These are phyloP conservation scores for Alopecurus myosuroides DNA, from an alignment of 176 grass and related monocot genomes.

Conservation along the genomic window DNA sequence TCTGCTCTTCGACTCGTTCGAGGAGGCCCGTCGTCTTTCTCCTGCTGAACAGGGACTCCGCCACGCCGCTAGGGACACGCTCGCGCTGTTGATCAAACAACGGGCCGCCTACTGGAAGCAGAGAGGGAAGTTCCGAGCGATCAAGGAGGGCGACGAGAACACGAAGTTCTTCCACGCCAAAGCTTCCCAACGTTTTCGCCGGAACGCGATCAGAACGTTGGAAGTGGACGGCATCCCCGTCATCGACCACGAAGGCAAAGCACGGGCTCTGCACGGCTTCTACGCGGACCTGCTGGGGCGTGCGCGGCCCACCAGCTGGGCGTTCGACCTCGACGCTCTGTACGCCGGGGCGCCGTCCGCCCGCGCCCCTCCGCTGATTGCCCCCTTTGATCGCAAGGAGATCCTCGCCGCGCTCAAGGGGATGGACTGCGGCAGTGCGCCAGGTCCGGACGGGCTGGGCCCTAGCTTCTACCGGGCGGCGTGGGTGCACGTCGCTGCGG, in stretches of 20 bases:
- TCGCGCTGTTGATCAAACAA: neutral
- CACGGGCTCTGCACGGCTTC: neutral
- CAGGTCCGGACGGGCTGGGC: too few relatives aligned
- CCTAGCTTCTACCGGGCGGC: too few relatives aligned
- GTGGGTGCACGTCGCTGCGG: too few relatives aligned
- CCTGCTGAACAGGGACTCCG: too few relatives aligned
- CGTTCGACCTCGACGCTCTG: neutral
- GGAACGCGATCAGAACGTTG: neutral
- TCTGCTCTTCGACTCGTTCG: too few relatives aligned
- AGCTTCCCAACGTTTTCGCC: neutral
- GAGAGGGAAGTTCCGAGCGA: accelerated
- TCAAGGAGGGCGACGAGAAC: neutral
- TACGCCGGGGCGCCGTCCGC: too few relatives aligned
- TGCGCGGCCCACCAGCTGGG: neutral
- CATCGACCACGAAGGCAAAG: neutral
- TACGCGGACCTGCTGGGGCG: neutral
- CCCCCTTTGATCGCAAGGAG: too few relatives aligned
- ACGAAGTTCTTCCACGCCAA: neutral
- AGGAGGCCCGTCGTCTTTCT: too few relatives aligned
- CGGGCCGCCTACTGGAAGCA: neutral
- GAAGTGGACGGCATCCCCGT: neutral
- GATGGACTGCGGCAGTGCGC: too few relatives aligned
- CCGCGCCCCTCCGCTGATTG: too few relatives aligned
- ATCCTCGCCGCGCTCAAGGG: too few relatives aligned
- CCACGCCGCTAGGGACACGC: too few relatives aligned